Conservation (phyloP, 2,329 filamentous ascomycete genomes). For the Sclerotinia subarctica region DNA sequence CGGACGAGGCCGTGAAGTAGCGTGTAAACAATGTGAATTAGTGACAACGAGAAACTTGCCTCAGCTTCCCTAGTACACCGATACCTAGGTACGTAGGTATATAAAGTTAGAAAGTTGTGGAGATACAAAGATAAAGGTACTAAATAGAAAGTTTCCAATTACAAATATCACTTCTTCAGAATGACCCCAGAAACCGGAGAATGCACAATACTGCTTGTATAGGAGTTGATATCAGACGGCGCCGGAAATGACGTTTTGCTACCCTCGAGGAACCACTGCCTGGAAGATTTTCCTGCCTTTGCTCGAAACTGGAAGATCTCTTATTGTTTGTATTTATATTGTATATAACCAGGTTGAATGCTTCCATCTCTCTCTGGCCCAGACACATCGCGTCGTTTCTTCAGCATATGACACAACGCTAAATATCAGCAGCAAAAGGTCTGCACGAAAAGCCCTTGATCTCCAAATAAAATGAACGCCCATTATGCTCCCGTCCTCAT, state of each 20-base stretch:
- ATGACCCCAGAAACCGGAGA: background rate
- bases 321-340: background rate
- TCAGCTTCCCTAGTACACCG: background rate
- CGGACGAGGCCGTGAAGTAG: constrained; percentile 6
- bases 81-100: background rate
- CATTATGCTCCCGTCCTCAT: constrained; percentile 31
- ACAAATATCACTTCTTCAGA: background rate
- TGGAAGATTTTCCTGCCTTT: background rate
- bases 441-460: background rate
- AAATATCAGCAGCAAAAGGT: background rate
- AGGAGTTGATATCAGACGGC: background rate
- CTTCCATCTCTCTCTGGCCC: background rate
- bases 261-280: background rate
- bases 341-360: background rate
- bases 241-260: background rate
- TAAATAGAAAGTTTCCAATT: background rate
- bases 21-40: background rate
- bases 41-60: constrained; percentile 3
- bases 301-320: background rate
- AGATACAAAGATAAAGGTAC: background rate
- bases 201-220: background rate
- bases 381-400: background rate
- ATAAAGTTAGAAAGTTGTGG: background rate
- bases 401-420: background rate
- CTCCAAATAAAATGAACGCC: constrained; percentile 28